Base-by-base conservation (phyloP, 495 filamentous ascomycete genomes). In the Tetracladium marchalianum region DNA sequence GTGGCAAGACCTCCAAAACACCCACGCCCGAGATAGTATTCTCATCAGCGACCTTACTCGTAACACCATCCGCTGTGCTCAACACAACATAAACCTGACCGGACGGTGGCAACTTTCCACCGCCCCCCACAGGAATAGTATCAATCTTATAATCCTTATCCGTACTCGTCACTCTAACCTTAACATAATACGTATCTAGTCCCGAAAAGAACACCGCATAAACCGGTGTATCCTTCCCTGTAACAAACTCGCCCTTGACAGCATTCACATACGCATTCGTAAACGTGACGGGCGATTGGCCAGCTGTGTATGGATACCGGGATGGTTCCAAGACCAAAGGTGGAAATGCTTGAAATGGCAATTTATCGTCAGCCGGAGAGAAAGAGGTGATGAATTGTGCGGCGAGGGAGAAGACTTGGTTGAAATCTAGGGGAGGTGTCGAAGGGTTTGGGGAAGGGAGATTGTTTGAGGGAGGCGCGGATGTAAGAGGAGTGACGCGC, bases 1-100 rank as follows among this genome's bases (percentile, higher is more conserved):
- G 42, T 18, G 34, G n/a, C 27, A 35, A 15, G 34, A 73, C 59
- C 57, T 72, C 69, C 5, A 75, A 24, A 41, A 72, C 54, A 11
- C 59, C 62, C 12, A 68, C 66, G 1, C 70, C 70, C 22, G 69
- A 66, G 34, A 67, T 55, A 35, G 65, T 62, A 31, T 61, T 66
- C 24, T 64, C 62, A 52, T 75, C 70, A 9, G 44, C 55, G 27
- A 67, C 60, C 31, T 53, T 54, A 22, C 11, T 44, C 9, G 15
- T 43, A 1, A 41, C 46, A 7, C 55, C 57, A 41, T 62, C 49
- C 19, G 63, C 64, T 16, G 53, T 64, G n/a, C 62, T 67, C 10
- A 75, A 46, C 7, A 72, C 57, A 2, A 73, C 61, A 41, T 75
- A 73, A 36, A 57, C 63, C 58, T 72, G 70, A 18, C 71, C 70